These are phyloP conservation scores for Auricularia sp. DNA, from an alignment of 768 basidiomycete species.

Conservation along the genomic window DNA sequence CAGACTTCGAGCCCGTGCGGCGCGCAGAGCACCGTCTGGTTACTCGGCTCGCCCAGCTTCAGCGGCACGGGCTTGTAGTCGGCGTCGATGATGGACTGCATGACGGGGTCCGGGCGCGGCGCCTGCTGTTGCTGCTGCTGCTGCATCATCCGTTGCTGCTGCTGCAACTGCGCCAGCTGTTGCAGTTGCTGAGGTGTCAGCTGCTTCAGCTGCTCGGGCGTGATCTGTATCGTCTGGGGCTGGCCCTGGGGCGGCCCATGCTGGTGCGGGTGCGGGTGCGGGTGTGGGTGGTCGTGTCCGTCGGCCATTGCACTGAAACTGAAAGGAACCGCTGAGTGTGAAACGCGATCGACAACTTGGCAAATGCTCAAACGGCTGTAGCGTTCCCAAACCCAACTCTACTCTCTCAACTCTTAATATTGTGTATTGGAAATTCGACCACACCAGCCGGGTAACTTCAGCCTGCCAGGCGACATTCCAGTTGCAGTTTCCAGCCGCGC, in stretches of 20 bases:
- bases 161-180: background rate
- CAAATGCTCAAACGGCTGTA: no score
- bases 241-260: background rate
- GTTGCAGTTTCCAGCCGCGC: no score
- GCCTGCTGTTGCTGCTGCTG: conserved; percentile 30
- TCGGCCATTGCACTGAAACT: background rate
- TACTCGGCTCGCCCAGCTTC: conserved; percentile 42
- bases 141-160: conserved; percentile 21
- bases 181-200: background rate
- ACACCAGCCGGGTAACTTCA: no score
- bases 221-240: background rate
- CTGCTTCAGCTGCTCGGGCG: background rate
- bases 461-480: no score
- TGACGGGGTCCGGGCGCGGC: conserved; percentile 54
- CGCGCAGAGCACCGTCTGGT: conserved; percentile 48
- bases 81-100: conserved; percentile 70
- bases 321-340: no score
- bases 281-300: background rate
- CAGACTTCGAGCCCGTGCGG: conserved; percentile 68
- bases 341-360: no score
- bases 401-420: no score
- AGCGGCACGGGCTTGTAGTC: conserved; percentile 54
- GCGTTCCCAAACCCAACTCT: no score
- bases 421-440: no score
- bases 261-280: background rate